These are phyloP conservation scores for Stereum hirsutum DNA, from an alignment of 1,284 basidiomycete genomes.

Conservation along the genomic window DNA sequence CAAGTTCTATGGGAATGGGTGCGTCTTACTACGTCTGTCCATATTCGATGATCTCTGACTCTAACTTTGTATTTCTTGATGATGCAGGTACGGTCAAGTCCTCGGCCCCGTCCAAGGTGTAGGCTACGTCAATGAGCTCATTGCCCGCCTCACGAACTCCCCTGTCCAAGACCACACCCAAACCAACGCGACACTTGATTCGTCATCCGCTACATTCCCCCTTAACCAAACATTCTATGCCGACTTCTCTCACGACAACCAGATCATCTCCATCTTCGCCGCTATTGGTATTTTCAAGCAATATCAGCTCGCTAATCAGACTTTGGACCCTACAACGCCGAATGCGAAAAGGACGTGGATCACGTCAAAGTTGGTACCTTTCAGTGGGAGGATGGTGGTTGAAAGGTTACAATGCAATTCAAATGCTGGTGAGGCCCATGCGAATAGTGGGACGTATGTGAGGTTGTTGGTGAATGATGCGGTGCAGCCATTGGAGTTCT, in stretches of 20 bases:
- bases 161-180: slow-evolving; percentile 63
- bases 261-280: slow-evolving; percentile 71
- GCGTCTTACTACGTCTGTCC: slow-evolving; percentile 14
- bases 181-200: slow-evolving; percentile 72
- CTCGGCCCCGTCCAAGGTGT: slow-evolving; percentile 72
- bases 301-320: slow-evolving; percentile 15
- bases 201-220: slow-evolving; percentile 62
- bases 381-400: slow-evolving; percentile 52
- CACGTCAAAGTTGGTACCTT: slow-evolving; percentile 50
- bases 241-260: slow-evolving; percentile 79
- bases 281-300: slow-evolving; percentile 62
- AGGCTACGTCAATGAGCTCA: slow-evolving; percentile 77
- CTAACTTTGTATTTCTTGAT: background rate
- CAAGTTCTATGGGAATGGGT: slow-evolving; percentile 75
- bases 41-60: too few species aligned
- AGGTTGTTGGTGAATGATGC: slow-evolving; percentile 62
- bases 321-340: slow-evolving; percentile 32
- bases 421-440: too few species aligned
- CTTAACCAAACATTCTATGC: slow-evolving; percentile 55
- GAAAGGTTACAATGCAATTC: slow-evolving; percentile 44
- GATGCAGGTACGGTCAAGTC: slow-evolving; percentile 47
- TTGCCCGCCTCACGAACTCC: slow-evolving; percentile 60
- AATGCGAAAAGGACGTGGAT: slow-evolving; percentile 44
- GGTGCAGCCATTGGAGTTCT: slow-evolving; percentile 54
- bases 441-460: slow-evolving; percentile 27